These are phyloP conservation scores for Agaricus subrufescens DNA, from an alignment of 768 basidiomycete species.

Conservation along the genomic window DNA sequence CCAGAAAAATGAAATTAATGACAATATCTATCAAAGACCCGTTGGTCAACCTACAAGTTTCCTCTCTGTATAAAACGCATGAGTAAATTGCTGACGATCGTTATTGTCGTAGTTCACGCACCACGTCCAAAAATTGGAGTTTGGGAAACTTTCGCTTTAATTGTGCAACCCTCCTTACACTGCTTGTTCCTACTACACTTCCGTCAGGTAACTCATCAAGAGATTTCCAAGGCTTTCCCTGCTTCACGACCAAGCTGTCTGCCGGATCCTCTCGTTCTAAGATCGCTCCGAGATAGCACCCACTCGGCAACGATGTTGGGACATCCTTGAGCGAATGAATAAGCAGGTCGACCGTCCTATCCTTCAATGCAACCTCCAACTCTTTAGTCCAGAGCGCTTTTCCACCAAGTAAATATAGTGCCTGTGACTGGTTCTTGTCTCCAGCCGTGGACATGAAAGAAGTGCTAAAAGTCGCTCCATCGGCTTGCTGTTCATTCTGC, in stretches of 20 bases:
- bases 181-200: constrained; percentile 92
- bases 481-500: constrained; percentile 34
- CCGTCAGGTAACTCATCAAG: constrained; percentile 84
- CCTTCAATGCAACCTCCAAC: constrained; percentile 79
- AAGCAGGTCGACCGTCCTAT: constrained; percentile 79
- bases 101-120: constrained; percentile 37
- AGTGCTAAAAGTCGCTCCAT: constrained; percentile 35
- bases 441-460: constrained; percentile 61
- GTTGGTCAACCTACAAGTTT: constrained; percentile 60
- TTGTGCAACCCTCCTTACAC: constrained; percentile 90
- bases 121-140: constrained; percentile 83
- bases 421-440: constrained; percentile 89
- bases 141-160: constrained; percentile 71
- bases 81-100: neutral
- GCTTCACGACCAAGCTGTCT: constrained; percentile 85
- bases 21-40: neutral
- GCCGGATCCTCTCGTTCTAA: constrained; percentile 84
- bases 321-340: constrained; percentile 93
- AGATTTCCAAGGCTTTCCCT: constrained; percentile 58
- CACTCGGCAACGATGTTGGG: constrained; percentile 80
- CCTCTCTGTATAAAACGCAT: constrained; percentile 46
- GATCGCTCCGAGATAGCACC: constrained; percentile 83
- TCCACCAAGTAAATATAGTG: constrained; percentile 85
- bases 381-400: constrained; percentile 96
- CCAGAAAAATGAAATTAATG: neutral